Conservation (phyloP, 2,329 filamentous ascomycete species). For the Lachnellula suecica region DNA sequence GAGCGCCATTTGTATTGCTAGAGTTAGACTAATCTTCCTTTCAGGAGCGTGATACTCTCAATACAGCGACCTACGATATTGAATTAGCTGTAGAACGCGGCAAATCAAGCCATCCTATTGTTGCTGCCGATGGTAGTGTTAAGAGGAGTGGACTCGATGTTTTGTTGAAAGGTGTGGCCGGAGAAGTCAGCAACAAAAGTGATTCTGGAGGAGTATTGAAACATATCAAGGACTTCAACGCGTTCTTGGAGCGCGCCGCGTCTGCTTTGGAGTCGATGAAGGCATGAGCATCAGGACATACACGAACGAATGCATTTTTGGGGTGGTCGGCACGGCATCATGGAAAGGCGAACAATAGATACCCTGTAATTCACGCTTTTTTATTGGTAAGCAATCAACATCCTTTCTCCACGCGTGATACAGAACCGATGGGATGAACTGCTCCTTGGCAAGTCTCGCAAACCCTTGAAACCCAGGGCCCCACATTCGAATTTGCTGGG, state of each 20-base stretch:
- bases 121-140: slow-evolving; percentile 46
- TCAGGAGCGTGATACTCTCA: slow-evolving; percentile 50
- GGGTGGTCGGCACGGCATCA: too few relatives aligned
- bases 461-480: too few relatives aligned
- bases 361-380: too few relatives aligned
- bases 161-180: slow-evolving; percentile 52
- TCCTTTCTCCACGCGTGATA: too few relatives aligned
- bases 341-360: too few relatives aligned
- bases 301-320: too few relatives aligned
- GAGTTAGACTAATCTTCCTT: slow-evolving; percentile 15
- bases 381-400: too few relatives aligned
- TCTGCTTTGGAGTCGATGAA: slow-evolving; percentile 48
- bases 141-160: slow-evolving; percentile 59
- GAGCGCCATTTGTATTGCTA: neutral
- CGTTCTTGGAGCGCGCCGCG: slow-evolving; percentile 61
- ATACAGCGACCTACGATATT: slow-evolving; percentile 59
- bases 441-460: too few relatives aligned
- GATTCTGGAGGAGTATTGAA: slow-evolving; percentile 52
- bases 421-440: too few relatives aligned
- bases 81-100: slow-evolving; percentile 55
- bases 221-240: slow-evolving; percentile 61
- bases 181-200: slow-evolving; percentile 50
- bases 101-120: slow-evolving; percentile 48
- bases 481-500: too few relatives aligned
- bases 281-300: too few relatives aligned